These are phyloP conservation scores for Benincasa hispida DNA, from an alignment of 306 rosid species.

Conservation along the genomic window DNA sequence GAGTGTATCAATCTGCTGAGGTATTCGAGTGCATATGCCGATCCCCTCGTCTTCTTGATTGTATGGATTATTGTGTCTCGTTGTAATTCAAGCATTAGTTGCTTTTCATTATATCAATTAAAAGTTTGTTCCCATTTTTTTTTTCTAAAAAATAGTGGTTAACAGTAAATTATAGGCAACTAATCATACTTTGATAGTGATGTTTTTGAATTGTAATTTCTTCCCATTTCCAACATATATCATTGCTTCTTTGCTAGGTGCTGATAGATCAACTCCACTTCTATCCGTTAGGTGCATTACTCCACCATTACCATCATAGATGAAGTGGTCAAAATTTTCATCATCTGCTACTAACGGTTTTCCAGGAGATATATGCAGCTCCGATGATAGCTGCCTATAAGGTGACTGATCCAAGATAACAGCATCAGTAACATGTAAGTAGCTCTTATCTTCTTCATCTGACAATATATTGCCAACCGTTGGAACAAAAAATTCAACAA, in stretches of 20 bases:
- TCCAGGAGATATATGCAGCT: constrained; percentile 60
- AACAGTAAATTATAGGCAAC: neutral
- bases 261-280: constrained; percentile 39
- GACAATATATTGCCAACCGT: constrained; percentile 51
- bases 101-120: too few relatives aligned
- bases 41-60: too few relatives aligned
- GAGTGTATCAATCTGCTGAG: too few relatives aligned
- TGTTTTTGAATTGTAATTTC: constrained; percentile 80
- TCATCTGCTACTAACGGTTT: constrained; percentile 71
- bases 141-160: too few relatives aligned
- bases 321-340: constrained; percentile 58
- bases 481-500: constrained; percentile 88
- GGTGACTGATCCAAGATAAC: constrained; percentile 43
- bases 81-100: too few relatives aligned
- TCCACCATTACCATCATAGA: constrained; percentile 91
- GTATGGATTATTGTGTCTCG: too few relatives aligned
- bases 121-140: too few relatives aligned
- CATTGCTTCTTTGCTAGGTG: constrained; percentile 55
- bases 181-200: constrained; percentile 55
- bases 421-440: constrained; percentile 43
- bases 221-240: constrained; percentile 82
- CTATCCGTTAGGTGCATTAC: constrained; percentile 46
- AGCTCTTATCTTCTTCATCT: constrained; percentile 33
- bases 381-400: constrained; percentile 57
- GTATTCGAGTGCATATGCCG: too few relatives aligned